Evolutionary conservation across 129 eudicot species (phyloP), one percentile per base, ranked within the genome.

Genomic region (Oenanthe sinensis): DNA sequence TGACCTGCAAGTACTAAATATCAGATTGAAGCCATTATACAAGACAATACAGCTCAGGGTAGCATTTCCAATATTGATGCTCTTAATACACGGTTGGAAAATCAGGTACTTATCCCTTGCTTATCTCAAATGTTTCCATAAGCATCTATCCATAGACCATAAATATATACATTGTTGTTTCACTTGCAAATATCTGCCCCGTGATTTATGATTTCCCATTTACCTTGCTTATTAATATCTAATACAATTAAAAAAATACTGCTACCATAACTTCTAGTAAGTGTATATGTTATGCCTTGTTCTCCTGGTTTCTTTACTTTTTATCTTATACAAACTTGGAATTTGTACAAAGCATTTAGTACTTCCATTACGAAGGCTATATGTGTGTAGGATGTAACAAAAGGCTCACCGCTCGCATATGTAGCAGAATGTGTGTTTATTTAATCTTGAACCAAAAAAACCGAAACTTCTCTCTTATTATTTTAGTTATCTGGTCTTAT

Each of bases 21-120:
- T 47, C 87, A 93, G 98, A 90, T 91, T 60, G 98, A 91, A 85
- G 91, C 97, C 9, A 93, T 91, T 74, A 87, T 87, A 28, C 95
- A 89, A 79, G 97, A 93, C 85, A 82, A 85, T 69, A 78, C 88
- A 74, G 95, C 87, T 48, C 76, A 79, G 70, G 98, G 98, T 71
- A 79, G 87, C 79, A 93, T 93, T 78, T 80, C 85, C 44, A 88
- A 81, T 42, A 89, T 89, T 30, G 90, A 87, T 65, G 97, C 98
- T 76, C 91, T 95, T 47, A 81, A 88, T 65, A 79, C 86, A 67
- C 87, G 90, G 55, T 77, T 90, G 86, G 98, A 95, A 49, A 84
- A 78, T 42, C 93, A 90, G 98, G 98, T 91, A 52, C 71, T 60
- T 24, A 77, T 69, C 28, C 79, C 71, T 45, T 77, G 39, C 58